A percentile compares a stretch with the other conserved stretches of the same genome.
phyloP scores from a whole-genome alignment of 2,329 filamentous ascomycete genomes.

The Neofusicoccum kwambonambiense region DNA sequence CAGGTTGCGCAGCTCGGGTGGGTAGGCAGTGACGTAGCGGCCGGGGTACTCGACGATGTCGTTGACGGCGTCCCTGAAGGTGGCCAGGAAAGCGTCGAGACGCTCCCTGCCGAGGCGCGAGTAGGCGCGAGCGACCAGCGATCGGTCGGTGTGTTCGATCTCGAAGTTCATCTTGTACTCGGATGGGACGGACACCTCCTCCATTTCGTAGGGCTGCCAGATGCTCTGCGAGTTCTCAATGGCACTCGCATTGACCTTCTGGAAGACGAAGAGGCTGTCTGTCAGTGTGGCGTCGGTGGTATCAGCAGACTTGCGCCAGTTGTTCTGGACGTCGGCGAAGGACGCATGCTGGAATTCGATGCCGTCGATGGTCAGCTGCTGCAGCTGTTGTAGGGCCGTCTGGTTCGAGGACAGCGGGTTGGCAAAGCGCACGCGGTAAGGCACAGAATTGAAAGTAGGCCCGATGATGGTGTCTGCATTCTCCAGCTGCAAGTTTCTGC shows the following conservation, averaged over 20 bases:
- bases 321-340: slow-evolving; percentile 16
- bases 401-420: slow-evolving; percentile 49
- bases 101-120: slow-evolving; percentile 9
- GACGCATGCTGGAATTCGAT: slow-evolving; percentile 19
- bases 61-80: slow-evolving; percentile 7
- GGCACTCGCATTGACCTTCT: slow-evolving; percentile 7
- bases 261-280: slow-evolving; percentile 17
- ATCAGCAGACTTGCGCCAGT: slow-evolving; percentile 10
- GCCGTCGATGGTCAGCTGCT: slow-evolving; percentile 55
- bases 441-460: slow-evolving; percentile 62
- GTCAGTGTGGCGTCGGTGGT: slow-evolving; percentile 9
- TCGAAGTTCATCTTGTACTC: slow-evolving; percentile 19
- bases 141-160: slow-evolving; percentile 9
- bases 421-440: slow-evolving; percentile 47
- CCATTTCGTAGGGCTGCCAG: slow-evolving; percentile 16
- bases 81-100: slow-evolving; percentile 13
- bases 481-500: slow-evolving; percentile 48
- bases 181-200: slow-evolving; percentile 13
- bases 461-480: slow-evolving; percentile 57
- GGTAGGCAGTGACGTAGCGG: slow-evolving; percentile 11
- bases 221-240: slow-evolving; percentile 6
- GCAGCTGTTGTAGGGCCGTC: slow-evolving; percentile 58
- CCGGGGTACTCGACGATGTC: slow-evolving; percentile 16
- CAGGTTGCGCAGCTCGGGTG: slow-evolving; percentile 1
- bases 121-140: slow-evolving; percentile 6